Evolutionary conservation across 805 yeast genomes (phyloP).

Genomic region (Jamesozyma spencerorum): DNA sequence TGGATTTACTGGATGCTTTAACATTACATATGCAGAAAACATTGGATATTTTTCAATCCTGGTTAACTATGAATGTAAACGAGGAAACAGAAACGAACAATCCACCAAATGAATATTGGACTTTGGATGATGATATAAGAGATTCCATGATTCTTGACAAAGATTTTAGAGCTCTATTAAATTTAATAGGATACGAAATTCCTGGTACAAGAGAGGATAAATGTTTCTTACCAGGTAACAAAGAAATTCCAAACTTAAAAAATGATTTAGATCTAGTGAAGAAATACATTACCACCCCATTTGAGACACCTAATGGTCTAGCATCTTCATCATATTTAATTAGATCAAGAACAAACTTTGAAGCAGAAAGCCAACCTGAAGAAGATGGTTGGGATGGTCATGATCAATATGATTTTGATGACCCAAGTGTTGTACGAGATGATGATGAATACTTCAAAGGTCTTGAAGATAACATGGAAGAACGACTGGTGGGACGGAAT

Average conservation of each 20-base stretch:
- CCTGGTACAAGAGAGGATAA: slow-evolving; percentile 12
- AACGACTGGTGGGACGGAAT: slow-evolving; percentile 5
- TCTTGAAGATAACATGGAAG: slow-evolving; percentile 9
- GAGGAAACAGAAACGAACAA: slow-evolving; percentile 8
- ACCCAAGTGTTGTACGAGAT: slow-evolving; percentile 15
- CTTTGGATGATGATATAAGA: not conserved
- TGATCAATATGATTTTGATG: slow-evolving; percentile 17
- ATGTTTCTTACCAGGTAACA: slow-evolving; percentile 15
- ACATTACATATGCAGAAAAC: slow-evolving; percentile 13
- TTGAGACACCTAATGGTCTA: slow-evolving; percentile 23
- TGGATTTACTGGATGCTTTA: slow-evolving; percentile 16
- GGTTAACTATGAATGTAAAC: slow-evolving; percentile 8
- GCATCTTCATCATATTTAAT: slow-evolving; percentile 23
- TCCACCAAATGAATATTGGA: slow-evolving; percentile 13
- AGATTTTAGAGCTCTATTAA: slow-evolving; percentile 24
- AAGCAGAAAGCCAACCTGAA: slow-evolving; percentile 1
- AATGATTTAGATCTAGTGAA: slow-evolving; percentile 9
- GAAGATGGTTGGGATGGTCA: slow-evolving; percentile 18
- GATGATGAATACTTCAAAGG: slow-evolving; percentile 25
- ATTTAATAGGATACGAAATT: slow-evolving; percentile 17
- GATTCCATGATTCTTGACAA: slow-evolving; percentile 16
- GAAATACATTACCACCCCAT: slow-evolving; percentile 20
- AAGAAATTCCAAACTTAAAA: slow-evolving; percentile 10
- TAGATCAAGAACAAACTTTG: slow-evolving; percentile 8
- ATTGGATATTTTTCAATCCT: slow-evolving; percentile 12